phyloP scores from a whole-genome alignment of 768 basidiomycete species.

The Kwoniella dejecticola region DNA sequence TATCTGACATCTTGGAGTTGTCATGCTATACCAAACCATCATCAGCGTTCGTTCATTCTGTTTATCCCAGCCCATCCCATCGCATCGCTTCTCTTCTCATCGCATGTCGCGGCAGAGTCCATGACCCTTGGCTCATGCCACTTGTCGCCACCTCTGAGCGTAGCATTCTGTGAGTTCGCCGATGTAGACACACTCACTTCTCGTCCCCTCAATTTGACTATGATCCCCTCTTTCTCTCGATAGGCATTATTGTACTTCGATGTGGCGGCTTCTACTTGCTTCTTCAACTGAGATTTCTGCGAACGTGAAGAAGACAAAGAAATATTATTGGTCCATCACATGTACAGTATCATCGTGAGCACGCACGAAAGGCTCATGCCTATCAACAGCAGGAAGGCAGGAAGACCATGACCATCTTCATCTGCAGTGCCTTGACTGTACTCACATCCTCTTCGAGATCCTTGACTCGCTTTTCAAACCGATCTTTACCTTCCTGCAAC shows the following conservation, averaged over 20 bases:
- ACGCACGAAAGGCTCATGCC: too few relatives aligned
- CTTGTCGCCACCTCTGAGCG: too few relatives aligned
- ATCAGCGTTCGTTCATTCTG: background rate
- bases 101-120: too few relatives aligned
- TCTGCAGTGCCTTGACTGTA: constrained; percentile 9
- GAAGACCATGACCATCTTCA: constrained; percentile 6
- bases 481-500: too few relatives aligned
- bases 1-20: constrained; percentile 13
- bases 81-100: too few relatives aligned
- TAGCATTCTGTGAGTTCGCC: too few relatives aligned
- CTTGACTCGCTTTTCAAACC: constrained; percentile 4
- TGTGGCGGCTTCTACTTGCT: background rate
- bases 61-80: too few relatives aligned
- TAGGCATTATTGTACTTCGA: background rate
- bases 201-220: background rate
- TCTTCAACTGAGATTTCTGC: background rate
- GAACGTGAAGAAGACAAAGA: background rate
- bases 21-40: constrained; percentile 1
- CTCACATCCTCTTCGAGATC: background rate
- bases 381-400: too few relatives aligned
- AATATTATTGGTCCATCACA: background rate
- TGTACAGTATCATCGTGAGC: too few relatives aligned
- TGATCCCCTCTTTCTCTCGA: constrained; percentile 2
- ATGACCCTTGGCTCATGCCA: too few relatives aligned
- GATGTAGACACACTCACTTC: constrained; percentile 9